These are phyloP conservation scores for Cryptococcus deneoformans DNA, from an alignment of 1,284 basidiomycete species.

Conservation along the genomic window DNA sequence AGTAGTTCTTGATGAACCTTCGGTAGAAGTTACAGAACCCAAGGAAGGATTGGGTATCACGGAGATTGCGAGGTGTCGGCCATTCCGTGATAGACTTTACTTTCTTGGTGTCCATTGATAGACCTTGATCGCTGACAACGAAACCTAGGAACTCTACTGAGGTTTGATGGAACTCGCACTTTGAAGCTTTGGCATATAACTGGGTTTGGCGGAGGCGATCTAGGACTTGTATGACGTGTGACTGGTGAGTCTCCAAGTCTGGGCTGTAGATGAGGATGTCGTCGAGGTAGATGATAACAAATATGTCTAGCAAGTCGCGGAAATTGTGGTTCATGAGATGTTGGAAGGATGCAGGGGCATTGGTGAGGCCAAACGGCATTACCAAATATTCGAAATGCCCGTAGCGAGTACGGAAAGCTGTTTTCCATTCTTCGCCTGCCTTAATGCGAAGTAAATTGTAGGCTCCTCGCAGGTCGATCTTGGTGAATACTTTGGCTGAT, in stretches of 20 bases:
- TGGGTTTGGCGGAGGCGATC: slow-evolving; percentile 36
- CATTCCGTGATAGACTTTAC: slow-evolving; percentile 3
- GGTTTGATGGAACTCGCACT: slow-evolving; percentile 48
- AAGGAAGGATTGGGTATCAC: background rate
- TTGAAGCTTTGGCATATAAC: slow-evolving; percentile 48
- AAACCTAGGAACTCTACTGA: slow-evolving; percentile 4
- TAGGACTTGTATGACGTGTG: slow-evolving; percentile 43
- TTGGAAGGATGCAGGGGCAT: slow-evolving; percentile 49
- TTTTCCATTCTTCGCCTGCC: slow-evolving; percentile 42
- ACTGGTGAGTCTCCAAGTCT: slow-evolving; percentile 44
- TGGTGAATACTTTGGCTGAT: slow-evolving; percentile 30
- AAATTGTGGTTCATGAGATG: slow-evolving; percentile 40
- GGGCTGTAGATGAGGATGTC: slow-evolving; percentile 51
- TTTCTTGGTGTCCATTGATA: slow-evolving; percentile 4
- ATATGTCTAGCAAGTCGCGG: slow-evolving; percentile 29
- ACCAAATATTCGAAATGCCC: slow-evolving; percentile 50
- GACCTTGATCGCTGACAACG: background rate
- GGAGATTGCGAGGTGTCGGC: background rate
- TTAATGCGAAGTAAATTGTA: slow-evolving; percentile 37
- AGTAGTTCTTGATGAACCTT: background rate
- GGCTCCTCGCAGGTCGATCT: slow-evolving; percentile 33
- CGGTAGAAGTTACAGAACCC: background rate
- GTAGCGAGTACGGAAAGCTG: slow-evolving; percentile 15
- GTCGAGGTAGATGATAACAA: slow-evolving; percentile 41
- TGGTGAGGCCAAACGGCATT: slow-evolving; percentile 51